A percentile compares a stretch with the other conserved stretches of the same genome.
phyloP scores from a whole-genome alignment of 441 rosid genomes.

The Omphalea diandra region DNA sequence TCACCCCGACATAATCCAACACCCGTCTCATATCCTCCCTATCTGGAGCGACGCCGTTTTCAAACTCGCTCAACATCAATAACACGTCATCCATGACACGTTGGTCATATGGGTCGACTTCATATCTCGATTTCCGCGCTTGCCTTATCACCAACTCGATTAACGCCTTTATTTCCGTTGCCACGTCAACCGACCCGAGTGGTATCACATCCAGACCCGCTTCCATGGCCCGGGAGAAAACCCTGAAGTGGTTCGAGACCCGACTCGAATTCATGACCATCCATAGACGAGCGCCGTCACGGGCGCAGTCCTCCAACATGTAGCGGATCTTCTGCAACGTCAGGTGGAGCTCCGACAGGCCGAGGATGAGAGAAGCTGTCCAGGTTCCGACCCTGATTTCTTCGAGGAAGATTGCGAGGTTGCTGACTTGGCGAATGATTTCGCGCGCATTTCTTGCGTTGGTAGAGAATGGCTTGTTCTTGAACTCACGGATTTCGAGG shows the following conservation, averaged over 20 bases:
- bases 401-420: conserved; percentile 45
- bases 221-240: conserved; percentile 46
- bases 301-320: conserved; percentile 63
- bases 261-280: conserved; percentile 55
- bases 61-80: conserved; percentile 45
- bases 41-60: conserved; percentile 46
- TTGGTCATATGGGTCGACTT: conserved; percentile 43
- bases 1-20: conserved; percentile 46
- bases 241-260: conserved; percentile 53
- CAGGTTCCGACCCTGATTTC: conserved; percentile 45
- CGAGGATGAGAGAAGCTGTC: conserved; percentile 33
- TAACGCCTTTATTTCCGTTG: conserved; percentile 54
- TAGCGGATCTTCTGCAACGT: conserved; percentile 54
- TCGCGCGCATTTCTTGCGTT: conserved; percentile 47
- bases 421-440: conserved; percentile 52
- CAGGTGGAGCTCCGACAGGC: conserved; percentile 73
- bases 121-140: conserved; percentile 46
- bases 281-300: conserved; percentile 58
- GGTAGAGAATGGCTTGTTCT: conserved; percentile 38
- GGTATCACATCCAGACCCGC: conserved; percentile 63
- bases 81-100: conserved; percentile 33
- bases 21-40: conserved; percentile 32
- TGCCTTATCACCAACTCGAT: conserved; percentile 49
- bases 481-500: conserved; percentile 40
- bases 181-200: conserved; percentile 33